Conservation (phyloP, 331 rosid genomes). For the Saraca asoca region DNA sequence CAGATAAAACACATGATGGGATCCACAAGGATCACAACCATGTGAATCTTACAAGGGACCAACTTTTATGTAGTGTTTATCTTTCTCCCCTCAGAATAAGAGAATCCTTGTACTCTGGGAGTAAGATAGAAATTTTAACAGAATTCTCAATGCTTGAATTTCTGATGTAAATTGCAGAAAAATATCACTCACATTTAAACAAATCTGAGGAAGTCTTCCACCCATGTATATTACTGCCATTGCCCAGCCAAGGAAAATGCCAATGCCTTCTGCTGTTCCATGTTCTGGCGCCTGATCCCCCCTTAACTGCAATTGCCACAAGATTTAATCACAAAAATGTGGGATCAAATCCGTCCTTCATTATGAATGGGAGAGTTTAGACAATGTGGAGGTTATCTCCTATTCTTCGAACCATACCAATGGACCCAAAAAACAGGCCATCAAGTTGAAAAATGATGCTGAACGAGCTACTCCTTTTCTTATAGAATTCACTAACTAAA, state of each 20-base stretch:
- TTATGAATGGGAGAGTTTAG: not conserved
- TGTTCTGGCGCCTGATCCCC: slow-evolving; percentile 38
- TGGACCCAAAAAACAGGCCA: slow-evolving; percentile 5
- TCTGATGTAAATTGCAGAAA: slow-evolving; percentile 21
- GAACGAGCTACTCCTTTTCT: slow-evolving; percentile 19
- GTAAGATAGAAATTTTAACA: not conserved
- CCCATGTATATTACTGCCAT: slow-evolving; percentile 79
- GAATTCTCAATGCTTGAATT: not conserved
- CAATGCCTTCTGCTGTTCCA: slow-evolving; percentile 43
- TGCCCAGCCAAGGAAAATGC: slow-evolving; percentile 77
- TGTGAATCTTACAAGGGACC: no score
- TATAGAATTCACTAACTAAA: slow-evolving; percentile 14
- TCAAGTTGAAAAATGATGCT: not conserved
- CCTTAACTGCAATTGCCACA: slow-evolving; percentile 41
- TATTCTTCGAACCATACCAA: not conserved
- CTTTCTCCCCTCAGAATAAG: no score
- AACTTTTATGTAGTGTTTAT: no score
- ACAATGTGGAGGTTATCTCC: not conserved
- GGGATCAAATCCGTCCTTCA: slow-evolving; percentile 7
- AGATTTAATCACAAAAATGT: slow-evolving; percentile 4
- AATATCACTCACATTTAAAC: slow-evolving; percentile 67
- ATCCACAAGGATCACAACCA: no score
- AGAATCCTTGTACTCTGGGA: no score
- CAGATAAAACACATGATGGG: no score
- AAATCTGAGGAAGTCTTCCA: slow-evolving; percentile 84